Base-by-base conservation (phyloP, 2,329 filamentous ascomycete genomes). In the Fusarium algeriense region DNA sequence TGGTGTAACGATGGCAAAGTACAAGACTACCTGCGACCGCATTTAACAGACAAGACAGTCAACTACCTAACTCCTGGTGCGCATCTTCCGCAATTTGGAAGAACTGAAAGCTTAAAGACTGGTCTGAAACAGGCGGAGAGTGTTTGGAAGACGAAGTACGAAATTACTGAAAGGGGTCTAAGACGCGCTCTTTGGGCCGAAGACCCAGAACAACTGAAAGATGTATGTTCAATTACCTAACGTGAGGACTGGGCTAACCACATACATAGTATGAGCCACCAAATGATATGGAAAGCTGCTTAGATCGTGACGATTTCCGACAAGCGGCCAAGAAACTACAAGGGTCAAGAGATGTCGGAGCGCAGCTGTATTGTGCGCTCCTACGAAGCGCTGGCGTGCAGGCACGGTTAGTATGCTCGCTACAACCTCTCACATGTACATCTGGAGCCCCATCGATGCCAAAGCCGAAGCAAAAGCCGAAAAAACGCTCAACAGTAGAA, bases 331-430 rank as follows among this genome's bases (percentile, higher is more conserved):
- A 84, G 65, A 88, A 83, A 8, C 81, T 97, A 20, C 85, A 90
- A 70, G 97, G 95, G 1, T 98, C 95, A 12, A 89, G 95, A 70
- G 96, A 99, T 79, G 86, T 97, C 13, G 96, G 95, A 1, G 93
- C 94, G 3, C 95, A 98, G 78, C 80, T 99, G 0, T 97, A 97
- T 76, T 98, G 96, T 79, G 92, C 95, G 5, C 81, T 98, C 35
- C 85, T 99, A 7, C 90, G 96, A 20, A 89, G 90, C n/a, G 89
- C 88, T n/a, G 94, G 93, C 5, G 89, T 98, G 10, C 90, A 94
- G 69, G 87, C 93, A 8, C 88, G 96, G 15, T 85, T 99, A 7
- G 92, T 98, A 1, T 98, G 94, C 80, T 99, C 96, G 7, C 83
- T 99, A 6, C 96, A 99, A 73, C 89, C 91, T 3, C 84, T 99